Percentiles rank a stretch among this genome's conserved stretches.
These are phyloP conservation scores for Schizonepeta tenuifolia DNA, from an alignment of 257 asterid genomes.

Conservation along the genomic window DNA sequence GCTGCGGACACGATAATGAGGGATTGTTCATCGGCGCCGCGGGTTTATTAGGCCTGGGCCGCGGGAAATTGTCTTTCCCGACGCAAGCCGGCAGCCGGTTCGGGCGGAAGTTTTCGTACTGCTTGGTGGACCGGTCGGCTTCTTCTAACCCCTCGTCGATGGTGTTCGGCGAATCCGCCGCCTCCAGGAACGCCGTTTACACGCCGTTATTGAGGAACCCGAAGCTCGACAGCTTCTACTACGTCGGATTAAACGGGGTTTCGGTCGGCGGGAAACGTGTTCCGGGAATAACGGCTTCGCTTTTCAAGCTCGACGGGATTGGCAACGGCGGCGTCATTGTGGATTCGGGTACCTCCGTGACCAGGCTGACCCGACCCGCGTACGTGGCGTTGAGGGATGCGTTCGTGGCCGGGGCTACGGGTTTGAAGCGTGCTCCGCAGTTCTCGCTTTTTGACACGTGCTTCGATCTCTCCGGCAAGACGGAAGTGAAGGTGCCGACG, in stretches of 20 bases:
- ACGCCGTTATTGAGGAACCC: slow-evolving; percentile 71
- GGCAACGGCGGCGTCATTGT: slow-evolving; percentile 86
- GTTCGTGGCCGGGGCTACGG: slow-evolving; percentile 55
- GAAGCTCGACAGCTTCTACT: slow-evolving; percentile 77
- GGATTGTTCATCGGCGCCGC: slow-evolving; percentile 88
- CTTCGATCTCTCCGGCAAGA: slow-evolving; percentile 75
- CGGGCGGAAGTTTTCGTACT: slow-evolving; percentile 73
- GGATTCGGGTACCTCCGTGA: slow-evolving; percentile 90
- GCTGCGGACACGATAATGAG: slow-evolving; percentile 91
- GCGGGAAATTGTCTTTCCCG: slow-evolving; percentile 76
- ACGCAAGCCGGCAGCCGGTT: slow-evolving; percentile 64
- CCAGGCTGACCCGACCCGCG: slow-evolving; percentile 77
- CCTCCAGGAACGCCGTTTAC: slow-evolving; percentile 58
- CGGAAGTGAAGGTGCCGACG: slow-evolving; percentile 85
- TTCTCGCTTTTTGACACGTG: slow-evolving; percentile 86
- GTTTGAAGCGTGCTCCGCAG: slow-evolving; percentile 49
- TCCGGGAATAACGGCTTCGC: slow-evolving; percentile 48
- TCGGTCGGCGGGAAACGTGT: slow-evolving; percentile 82
- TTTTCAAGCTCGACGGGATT: slow-evolving; percentile 54
- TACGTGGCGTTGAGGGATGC: slow-evolving; percentile 73
- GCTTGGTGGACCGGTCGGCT: slow-evolving; percentile 76
- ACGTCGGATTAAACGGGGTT: slow-evolving; percentile 67
- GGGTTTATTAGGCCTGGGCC: slow-evolving; percentile 86
- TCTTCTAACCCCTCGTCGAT: slow-evolving; percentile 63
- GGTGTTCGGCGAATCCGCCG: slow-evolving; percentile 70